phyloP scores from a whole-genome alignment of 345 rosid genomes.

The Syzygium oleosum region DNA sequence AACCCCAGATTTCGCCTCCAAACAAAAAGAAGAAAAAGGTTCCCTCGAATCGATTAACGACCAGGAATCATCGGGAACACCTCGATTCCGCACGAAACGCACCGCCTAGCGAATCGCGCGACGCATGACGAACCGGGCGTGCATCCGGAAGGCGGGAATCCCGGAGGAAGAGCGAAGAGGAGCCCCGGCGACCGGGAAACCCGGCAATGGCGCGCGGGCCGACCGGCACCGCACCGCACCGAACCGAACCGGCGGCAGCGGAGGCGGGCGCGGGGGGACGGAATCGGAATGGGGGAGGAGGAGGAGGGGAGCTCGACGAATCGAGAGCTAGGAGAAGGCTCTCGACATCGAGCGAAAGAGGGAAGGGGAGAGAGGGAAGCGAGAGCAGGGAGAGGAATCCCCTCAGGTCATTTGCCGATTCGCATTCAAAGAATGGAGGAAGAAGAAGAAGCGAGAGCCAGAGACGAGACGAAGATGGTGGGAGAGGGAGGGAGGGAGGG shows the following conservation, averaged over 20 bases:
- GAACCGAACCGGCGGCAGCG: not conserved
- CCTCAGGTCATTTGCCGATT: not conserved
- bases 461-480: not conserved
- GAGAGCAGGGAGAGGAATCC: not conserved
- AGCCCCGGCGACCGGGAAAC: too few species aligned
- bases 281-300: not conserved
- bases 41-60: not conserved
- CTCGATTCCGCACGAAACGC: too few species aligned
- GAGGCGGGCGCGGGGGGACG: not conserved
- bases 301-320: not conserved
- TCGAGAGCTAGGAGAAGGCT: slow-evolving; percentile 1
- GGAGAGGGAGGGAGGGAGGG: not conserved
- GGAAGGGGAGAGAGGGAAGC: too few species aligned
- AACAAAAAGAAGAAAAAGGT: not conserved
- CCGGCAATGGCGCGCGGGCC: not conserved
- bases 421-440: not conserved
- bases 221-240: not conserved
- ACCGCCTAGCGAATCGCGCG: too few species aligned
- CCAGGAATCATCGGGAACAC: not conserved
- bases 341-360: not conserved
- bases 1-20: not conserved
- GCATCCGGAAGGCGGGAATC: not conserved
- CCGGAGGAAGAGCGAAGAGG: too few species aligned
- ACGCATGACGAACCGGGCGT: not conserved
- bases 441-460: not conserved